Evolutionary conservation across 129 eudicot species (phyloP), one percentile per base, ranked within the genome.

Genomic region (Tagetes patula): DNA sequence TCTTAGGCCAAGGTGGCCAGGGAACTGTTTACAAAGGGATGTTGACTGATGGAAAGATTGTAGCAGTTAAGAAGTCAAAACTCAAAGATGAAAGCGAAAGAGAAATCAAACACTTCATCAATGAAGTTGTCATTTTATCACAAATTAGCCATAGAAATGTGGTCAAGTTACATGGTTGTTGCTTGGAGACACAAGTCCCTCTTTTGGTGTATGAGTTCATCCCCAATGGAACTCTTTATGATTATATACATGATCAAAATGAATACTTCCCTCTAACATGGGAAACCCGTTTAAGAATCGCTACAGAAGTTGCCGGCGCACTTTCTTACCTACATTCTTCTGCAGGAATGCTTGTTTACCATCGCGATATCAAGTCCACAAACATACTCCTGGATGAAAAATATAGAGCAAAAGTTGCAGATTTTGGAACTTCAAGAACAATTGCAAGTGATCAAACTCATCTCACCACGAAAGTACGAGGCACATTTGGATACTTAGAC

Each of bases 381-480:
- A 59, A 59, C 7, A 59, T 59, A 59, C 65, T 59, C 1, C 4
- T 59, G 5, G 62, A 55, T 10, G 36, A 55, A 30, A 55, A 55
- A 30, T 30, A 55, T 34, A 76, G 80, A 68, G 80, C 75, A 33
- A 76, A 76, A 68, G 69, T 76, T 39, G 80, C 80, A 3, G 75
- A 76, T 39, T 76, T 76, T 68, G 80, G 80, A 70, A 76, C 75
- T 8, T 76, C 80, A 13, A 76, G 75, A 76, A 67, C 80, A 34
- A 43, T 76, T 34, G n/a, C 61, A 2, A 34, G 33, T 20, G 80
- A 76, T 56, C 75, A 76, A 68, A 76, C 80, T 56, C 80, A 76
- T 64, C 40, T 76, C 48, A 76, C 75, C 4, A 76, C 80, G 8
- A 37, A 49, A 67, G 75, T 77, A 38, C 34, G 58, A 58, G 81